Percentiles rank a stretch among this genome's conserved stretches.
These are phyloP conservation scores for Fusarium dlaminii DNA, from an alignment of 2,329 filamentous ascomycete genomes.

Conservation along the genomic window DNA sequence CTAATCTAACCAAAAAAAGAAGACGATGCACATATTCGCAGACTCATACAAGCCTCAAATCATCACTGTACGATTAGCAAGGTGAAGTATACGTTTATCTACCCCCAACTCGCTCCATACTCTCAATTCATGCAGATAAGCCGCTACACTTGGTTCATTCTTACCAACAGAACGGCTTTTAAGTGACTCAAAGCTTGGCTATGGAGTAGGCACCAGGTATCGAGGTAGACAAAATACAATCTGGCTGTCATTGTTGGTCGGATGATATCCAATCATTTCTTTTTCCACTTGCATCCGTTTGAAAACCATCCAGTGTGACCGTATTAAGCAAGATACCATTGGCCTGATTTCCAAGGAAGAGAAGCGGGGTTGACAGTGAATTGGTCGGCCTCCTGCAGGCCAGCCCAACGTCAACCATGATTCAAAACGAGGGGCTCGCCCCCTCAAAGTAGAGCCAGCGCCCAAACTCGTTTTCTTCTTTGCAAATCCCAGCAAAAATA, in stretches of 20 bases:
- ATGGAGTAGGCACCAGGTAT: accelerated
- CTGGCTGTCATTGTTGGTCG: accelerated
- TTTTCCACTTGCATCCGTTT: not conserved
- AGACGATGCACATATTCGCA: no score
- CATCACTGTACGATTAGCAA: no score
- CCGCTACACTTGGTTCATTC: no score
- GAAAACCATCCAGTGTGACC: accelerated
- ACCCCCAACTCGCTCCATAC: no score
- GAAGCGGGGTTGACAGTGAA: not conserved
- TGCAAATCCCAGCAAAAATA: accelerated
- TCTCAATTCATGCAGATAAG: no score
- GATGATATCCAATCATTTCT: accelerated
- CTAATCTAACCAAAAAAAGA: no score
- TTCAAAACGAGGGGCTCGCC: not conserved
- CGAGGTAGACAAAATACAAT: accelerated
- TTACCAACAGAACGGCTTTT: no score
- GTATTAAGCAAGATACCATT: accelerated
- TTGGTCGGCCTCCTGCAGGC: not conserved
- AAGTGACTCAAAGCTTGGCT: not conserved
- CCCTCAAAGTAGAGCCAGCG: accelerated
- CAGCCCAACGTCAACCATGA: not conserved
- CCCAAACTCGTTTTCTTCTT: not conserved
- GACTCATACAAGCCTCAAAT: no score
- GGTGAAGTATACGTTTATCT: no score
- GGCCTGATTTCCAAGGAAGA: not conserved